Evolutionary conservation across 805 yeast species (phyloP).

Genomic region (Candida xyloterini): DNA sequence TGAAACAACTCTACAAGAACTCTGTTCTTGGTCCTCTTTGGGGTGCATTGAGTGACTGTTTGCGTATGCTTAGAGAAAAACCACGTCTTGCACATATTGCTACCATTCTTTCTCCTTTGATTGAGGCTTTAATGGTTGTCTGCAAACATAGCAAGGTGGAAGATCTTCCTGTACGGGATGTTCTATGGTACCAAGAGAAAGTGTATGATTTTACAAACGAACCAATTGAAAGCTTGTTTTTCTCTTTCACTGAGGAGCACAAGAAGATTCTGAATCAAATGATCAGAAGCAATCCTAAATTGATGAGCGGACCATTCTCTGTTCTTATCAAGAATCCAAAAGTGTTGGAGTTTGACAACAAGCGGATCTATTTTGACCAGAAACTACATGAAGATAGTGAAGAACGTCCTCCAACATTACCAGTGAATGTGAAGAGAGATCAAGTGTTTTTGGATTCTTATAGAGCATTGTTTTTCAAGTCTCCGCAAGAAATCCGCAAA

Average conservation of each 20-base stretch:
- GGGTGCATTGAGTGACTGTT: slow-evolving; percentile 77
- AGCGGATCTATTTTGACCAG: slow-evolving; percentile 78
- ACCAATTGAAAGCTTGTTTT: slow-evolving; percentile 75
- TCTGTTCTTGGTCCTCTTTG: slow-evolving; percentile 76
- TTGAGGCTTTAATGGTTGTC: slow-evolving; percentile 94
- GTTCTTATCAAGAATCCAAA: slow-evolving; percentile 84
- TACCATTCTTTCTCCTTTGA: slow-evolving; percentile 76
- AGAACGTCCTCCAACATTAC: slow-evolving; percentile 42
- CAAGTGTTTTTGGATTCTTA: slow-evolving; percentile 92
- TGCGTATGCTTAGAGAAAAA: slow-evolving; percentile 59
- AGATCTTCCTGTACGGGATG: slow-evolving; percentile 53
- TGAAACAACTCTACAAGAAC: slow-evolving; percentile 60
- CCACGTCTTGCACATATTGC: slow-evolving; percentile 61
- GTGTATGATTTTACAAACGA: slow-evolving; percentile 67
- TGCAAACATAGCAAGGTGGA: slow-evolving; percentile 77
- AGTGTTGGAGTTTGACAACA: slow-evolving; percentile 92
- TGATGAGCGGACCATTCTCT: slow-evolving; percentile 95
- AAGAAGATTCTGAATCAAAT: slow-evolving; percentile 83
- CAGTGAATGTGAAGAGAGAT: slow-evolving; percentile 75
- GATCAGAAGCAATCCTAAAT: slow-evolving; percentile 86
- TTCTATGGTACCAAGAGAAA: slow-evolving; percentile 57
- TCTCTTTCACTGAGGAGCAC: slow-evolving; percentile 85
- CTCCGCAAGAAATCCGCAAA: slow-evolving; percentile 67
- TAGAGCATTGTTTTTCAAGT: slow-evolving; percentile 73
- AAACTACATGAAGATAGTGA: slow-evolving; percentile 53